These are phyloP conservation scores for Pseudogymnoascus pannorum DNA, from an alignment of 2,329 filamentous ascomycete species.

Conservation along the genomic window DNA sequence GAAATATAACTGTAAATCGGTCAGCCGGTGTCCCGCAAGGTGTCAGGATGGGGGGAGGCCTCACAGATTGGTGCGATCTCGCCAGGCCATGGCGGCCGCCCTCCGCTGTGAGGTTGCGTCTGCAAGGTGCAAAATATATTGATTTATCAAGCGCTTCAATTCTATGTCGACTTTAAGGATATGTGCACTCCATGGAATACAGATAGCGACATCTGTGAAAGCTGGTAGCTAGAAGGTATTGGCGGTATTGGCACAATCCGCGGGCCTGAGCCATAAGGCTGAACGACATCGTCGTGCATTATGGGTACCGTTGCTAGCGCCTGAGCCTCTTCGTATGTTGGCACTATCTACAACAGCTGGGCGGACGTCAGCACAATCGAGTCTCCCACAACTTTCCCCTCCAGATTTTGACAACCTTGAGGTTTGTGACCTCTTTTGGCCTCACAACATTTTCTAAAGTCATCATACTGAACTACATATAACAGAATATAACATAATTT, in stretches of 20 bases:
- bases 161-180: neutral
- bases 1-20: conserved; percentile 72
- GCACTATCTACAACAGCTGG: conserved; percentile 8
- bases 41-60: conserved; percentile 26
- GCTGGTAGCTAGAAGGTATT: conserved; percentile 4
- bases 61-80: conserved; percentile 97
- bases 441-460: neutral
- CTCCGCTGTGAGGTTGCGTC: conserved; percentile 1
- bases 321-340: conserved; percentile 1
- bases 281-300: conserved; percentile 8
- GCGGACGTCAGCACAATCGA: conserved; percentile 9
- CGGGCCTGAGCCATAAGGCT: conserved; percentile 6
- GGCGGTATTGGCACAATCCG: conserved; percentile 7
- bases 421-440: neutral
- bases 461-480: neutral
- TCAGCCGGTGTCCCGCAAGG: conserved; percentile 26
- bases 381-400: conserved; percentile 9
- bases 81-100: conserved; percentile 72
- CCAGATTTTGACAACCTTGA: conserved; percentile 5
- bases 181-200: neutral
- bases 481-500: neutral
- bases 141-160: neutral
- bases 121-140: conserved; percentile 3
- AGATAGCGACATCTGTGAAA: neutral
- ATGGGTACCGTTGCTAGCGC: conserved; percentile 6